Percentiles rank a stretch among this genome's conserved stretches.
Evolutionary conservation across 176 grass and related monocot species (phyloP).

Genomic region (Avena atlantica): DNA sequence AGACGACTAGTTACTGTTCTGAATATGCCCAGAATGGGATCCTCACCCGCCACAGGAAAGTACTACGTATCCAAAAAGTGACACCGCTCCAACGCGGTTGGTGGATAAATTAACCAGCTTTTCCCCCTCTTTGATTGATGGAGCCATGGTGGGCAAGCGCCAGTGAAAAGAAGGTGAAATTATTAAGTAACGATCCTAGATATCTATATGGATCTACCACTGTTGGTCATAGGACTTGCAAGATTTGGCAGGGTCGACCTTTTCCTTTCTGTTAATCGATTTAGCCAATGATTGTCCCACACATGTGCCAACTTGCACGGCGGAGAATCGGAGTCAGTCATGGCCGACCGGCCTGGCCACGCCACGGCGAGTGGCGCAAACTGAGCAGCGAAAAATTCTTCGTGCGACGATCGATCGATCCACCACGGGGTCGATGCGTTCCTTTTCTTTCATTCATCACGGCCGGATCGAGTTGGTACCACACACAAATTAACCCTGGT

Average conservation of each 20-base stretch:
- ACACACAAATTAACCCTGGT: neutral
- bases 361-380: conserved; percentile 24
- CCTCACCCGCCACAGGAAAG: conserved; percentile 4
- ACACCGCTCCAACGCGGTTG: neutral
- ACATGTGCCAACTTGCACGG: conserved; percentile 40
- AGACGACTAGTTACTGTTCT: neutral
- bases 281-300: conserved; percentile 26
- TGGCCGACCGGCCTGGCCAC: conserved; percentile 35
- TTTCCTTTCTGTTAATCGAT: neutral
- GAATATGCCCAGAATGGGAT: neutral
- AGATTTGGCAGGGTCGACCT: conserved; percentile 25
- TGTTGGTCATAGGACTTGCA: conserved; percentile 28
- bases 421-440: neutral
- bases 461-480: conserved; percentile 30
- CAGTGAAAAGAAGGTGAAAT: neutral
- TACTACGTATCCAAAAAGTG: neutral
- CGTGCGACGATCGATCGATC: neutral
- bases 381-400: neutral
- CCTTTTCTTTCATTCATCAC: neutral
- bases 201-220: conserved; percentile 19
- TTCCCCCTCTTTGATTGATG: neutral
- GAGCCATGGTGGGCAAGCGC: neutral
- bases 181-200: neutral
- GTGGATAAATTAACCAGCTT: neutral
- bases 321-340: neutral